Conservation (phyloP, 352 stramenopile genomes). For the Saprolegnia parasitica region DNA sequence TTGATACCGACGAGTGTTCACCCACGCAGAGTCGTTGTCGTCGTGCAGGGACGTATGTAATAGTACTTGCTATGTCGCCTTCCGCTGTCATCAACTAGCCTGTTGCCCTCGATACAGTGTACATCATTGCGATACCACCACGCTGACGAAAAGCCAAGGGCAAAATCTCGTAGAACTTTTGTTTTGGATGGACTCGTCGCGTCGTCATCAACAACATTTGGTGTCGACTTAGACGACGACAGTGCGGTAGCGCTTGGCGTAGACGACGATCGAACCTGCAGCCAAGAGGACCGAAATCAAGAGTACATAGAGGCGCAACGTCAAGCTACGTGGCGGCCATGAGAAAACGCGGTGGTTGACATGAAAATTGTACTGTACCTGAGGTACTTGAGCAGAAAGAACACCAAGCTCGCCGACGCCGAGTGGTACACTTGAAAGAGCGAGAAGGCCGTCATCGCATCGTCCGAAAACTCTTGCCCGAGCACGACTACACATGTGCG, state of each 20-base stretch:
- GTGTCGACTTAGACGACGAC: background rate
- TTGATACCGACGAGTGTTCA: no score
- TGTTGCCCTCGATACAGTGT: no score
- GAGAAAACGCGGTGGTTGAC: background rate
- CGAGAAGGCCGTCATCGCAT: slow-evolving; percentile 25
- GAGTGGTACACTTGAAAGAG: slow-evolving; percentile 26
- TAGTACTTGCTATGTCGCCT: no score
- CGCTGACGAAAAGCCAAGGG: no score
- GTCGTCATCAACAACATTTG: no score
- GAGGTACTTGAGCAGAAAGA: slow-evolving; percentile 22
- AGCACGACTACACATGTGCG: slow-evolving; percentile 6
- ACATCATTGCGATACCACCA: no score
- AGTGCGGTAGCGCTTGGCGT: background rate
- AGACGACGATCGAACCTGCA: background rate
- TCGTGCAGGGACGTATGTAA: no score
- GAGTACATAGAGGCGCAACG: background rate
- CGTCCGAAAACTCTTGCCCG: slow-evolving; percentile 23
- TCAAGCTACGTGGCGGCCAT: background rate
- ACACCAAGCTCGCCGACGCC: slow-evolving; percentile 1
- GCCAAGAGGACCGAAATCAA: background rate
- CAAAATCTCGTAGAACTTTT: no score
- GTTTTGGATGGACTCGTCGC: no score
- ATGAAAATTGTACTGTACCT: background rate
- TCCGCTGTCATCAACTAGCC: no score
- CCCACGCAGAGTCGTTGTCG: no score